Base-by-base conservation (phyloP, 176 grass and related monocot species). In the Cocos nucifera region DNA sequence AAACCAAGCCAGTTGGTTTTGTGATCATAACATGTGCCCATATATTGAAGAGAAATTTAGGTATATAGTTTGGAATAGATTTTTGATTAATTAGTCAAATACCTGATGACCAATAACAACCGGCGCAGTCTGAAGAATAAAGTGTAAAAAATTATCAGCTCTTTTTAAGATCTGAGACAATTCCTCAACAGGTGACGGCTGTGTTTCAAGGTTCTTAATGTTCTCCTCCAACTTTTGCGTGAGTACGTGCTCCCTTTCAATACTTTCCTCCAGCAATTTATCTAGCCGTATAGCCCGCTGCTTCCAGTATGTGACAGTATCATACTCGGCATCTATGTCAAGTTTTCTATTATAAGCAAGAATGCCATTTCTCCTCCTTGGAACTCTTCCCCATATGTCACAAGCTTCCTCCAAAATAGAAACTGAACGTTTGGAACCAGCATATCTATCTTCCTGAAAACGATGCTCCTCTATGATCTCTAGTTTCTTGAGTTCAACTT, bases 51-150 rank as follows among this genome's bases (percentile, higher is more conserved):
- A 44, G 35, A 44, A 12, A 14, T 44, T 44, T 44, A 44, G 35
- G 0, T 44, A 44, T 44, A 2, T 44, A 44, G 2, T 2, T 44
- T 44, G 2, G 35, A 44, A 44, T 0, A 44, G 35, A 44, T 12
- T 44, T 44, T 44, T 44, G 9, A 44, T 14, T 30, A 6, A 44
- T 44, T 44, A 12, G 35, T 14, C 35, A 3, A 44, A 44, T 79
- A 95, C 90, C 86, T 95, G 90, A 77, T 95, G 90, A 53, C 85
- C 90, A 78, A 95, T 87, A 75, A 95, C 90, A 51, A 95, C 67
- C 58, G 90, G 90, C 54, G 90, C 83, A 71, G 72, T 95, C 75
- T 90, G 86, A 61, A 95, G 83, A 82, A 95, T 79, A 62, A 95
- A 87, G 57, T 95, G 90, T 80, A 95, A 82, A 72, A 95, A 95